phyloP scores from a whole-genome alignment of 2,329 filamentous ascomycete species.

The Clarireedia hainanense region DNA sequence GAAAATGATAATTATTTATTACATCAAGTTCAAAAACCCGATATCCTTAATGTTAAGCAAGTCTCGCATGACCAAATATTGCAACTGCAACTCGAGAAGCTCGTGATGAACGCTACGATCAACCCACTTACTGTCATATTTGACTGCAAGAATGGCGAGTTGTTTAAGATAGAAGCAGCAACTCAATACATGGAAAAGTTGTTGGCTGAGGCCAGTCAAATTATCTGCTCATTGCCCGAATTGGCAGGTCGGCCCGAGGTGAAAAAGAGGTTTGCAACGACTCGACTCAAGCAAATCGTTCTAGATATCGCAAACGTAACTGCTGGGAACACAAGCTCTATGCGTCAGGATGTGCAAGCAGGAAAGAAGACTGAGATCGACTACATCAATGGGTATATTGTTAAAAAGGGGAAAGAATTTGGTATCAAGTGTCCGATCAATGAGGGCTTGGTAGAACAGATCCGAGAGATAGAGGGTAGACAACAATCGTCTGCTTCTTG shows the following conservation, averaged over 20 bases:
- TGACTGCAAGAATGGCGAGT: slow-evolving; percentile 66
- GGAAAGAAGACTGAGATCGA: slow-evolving; percentile 40
- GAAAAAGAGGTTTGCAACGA: background rate
- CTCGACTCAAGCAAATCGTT: slow-evolving; percentile 32
- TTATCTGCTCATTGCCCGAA: slow-evolving; percentile 47
- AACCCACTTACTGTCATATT: slow-evolving; percentile 81
- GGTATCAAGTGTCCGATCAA: slow-evolving; percentile 33
- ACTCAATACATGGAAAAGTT: slow-evolving; percentile 33
- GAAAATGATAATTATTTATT: slow-evolving; percentile 5
- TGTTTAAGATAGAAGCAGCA: slow-evolving; percentile 56
- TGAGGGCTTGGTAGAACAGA: slow-evolving; percentile 32
- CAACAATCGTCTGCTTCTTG: background rate
- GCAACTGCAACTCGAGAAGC: slow-evolving; percentile 72
- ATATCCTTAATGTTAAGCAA: slow-evolving; percentile 35
- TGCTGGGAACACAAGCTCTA: slow-evolving; percentile 49
- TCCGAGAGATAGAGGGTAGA: background rate
- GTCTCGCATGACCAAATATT: slow-evolving; percentile 40
- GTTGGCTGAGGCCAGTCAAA: slow-evolving; percentile 63
- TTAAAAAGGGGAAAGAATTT: slow-evolving; percentile 17
- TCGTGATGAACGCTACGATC: slow-evolving; percentile 72
- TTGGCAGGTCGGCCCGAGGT: background rate
- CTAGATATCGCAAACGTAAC: slow-evolving; percentile 41
- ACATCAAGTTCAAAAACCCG: slow-evolving; percentile 35
- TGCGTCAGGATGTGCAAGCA: slow-evolving; percentile 51
- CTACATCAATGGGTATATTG: slow-evolving; percentile 53